Percentiles rank a stretch among this genome's conserved stretches.
Conservation (phyloP, 2,329 filamentous ascomycete genomes). For the Sarocladium kiliense region DNA sequence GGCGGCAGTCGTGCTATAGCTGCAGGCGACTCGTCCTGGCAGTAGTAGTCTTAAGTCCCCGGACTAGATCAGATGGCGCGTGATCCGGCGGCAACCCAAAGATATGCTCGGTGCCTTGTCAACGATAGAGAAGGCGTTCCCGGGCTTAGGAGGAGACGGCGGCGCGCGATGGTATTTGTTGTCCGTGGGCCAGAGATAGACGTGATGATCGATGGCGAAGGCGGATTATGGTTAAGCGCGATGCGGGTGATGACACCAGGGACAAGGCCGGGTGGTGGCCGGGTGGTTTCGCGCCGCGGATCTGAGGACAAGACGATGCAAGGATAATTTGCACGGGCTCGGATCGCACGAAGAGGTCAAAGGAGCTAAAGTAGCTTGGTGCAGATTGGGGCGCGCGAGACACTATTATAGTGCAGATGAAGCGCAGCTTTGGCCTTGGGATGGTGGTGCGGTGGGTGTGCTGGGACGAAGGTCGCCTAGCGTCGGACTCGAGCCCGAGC, state of each 20-base stretch:
- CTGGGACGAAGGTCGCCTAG: conserved; percentile 30
- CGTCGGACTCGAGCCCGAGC: conserved; percentile 23
- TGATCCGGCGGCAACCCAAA: conserved; percentile 2
- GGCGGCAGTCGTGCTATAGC: background rate
- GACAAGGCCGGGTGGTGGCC: conserved; percentile 19
- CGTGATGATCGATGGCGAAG: conserved; percentile 7
- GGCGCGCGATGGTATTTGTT: conserved; percentile 8
- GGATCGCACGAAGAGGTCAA: conserved; percentile 24
- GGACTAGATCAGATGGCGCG: conserved; percentile 1
- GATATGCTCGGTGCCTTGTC: background rate
- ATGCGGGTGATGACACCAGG: conserved; percentile 25
- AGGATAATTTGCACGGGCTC: conserved; percentile 25
- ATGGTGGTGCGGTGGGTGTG: conserved; percentile 12
- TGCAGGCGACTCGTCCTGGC: background rate
- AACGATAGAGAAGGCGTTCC: background rate
- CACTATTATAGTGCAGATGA: conserved; percentile 33
- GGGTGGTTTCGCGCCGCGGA: conserved; percentile 25
- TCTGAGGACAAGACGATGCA: conserved; percentile 24
- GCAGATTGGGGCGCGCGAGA: conserved; percentile 29
- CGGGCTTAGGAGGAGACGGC: background rate
- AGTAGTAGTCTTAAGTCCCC: conserved; percentile 4
- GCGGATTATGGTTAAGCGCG: conserved; percentile 18
- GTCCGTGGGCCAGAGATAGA: background rate
- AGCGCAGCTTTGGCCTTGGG: conserved; percentile 15
- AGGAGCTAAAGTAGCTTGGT: conserved; percentile 21